A percentile compares a stretch with the other conserved stretches of the same genome.
Evolutionary conservation across 441 rosid species (phyloP).

Genomic region (Rhodomyrtus psidioides): DNA sequence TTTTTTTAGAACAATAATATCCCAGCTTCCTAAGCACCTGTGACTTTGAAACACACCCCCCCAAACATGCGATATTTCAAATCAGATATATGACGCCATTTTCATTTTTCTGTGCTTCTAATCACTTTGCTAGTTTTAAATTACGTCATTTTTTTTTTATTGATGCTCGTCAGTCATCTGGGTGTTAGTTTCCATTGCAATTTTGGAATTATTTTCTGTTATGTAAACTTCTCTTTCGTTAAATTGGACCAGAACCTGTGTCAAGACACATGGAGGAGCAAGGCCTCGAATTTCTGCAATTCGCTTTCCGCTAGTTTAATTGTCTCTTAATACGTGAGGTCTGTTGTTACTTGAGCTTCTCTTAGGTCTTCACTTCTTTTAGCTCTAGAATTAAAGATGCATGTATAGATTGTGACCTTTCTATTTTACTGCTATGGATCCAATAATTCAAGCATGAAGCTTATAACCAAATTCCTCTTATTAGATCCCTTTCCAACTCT

Average conservation of each 20-base stretch:
- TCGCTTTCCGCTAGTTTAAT: conserved; percentile 98
- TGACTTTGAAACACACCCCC: background rate
- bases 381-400: background rate
- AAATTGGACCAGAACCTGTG: conserved; percentile 69
- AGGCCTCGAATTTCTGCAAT: conserved; percentile 96
- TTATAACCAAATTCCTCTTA: conserved; percentile 13
- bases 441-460: background rate
- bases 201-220: background rate
- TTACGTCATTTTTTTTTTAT: background rate
- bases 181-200: background rate
- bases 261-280: conserved; percentile 95
- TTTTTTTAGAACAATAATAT: background rate
- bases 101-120: background rate
- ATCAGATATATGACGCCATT: background rate
- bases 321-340: conserved; percentile 97
- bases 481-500: conserved; percentile 83
- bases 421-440: background rate
- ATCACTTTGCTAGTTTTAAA: background rate
- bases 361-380: background rate
- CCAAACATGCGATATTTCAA: background rate
- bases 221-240: conserved; percentile 3
- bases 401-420: background rate
- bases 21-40: background rate
- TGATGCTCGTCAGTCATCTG: background rate
- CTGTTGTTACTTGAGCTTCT: conserved; percentile 6